A percentile compares a stretch with the other conserved stretches of the same genome.
These are phyloP conservation scores for Termitomyces sp. DNA, from an alignment of 768 basidiomycete species.

Conservation along the genomic window DNA sequence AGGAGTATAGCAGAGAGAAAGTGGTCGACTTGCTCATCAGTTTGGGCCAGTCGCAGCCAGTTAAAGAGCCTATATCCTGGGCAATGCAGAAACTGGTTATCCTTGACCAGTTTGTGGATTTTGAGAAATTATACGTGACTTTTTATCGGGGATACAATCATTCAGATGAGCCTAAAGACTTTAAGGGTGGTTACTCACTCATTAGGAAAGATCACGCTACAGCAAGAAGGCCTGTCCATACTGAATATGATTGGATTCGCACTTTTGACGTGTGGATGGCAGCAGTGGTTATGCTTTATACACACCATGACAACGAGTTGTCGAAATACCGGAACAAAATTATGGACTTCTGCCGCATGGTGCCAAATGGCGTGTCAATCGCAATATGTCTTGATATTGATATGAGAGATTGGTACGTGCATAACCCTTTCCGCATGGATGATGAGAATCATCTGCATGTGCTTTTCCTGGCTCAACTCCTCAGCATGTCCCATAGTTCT, in stretches of 20 bases:
- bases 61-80: background rate
- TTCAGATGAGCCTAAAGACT: background rate
- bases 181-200: background rate
- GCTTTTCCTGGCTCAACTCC: background rate
- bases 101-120: background rate
- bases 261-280: background rate
- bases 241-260: background rate
- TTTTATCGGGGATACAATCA: background rate
- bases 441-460: background rate
- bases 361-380: background rate
- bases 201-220: background rate
- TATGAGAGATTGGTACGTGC: background rate
- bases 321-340: no score
- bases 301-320: no score
- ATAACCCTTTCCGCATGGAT: no score
- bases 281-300: no score
- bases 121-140: background rate
- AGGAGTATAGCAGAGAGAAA: background rate
- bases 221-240: fast-evolving
- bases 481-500: background rate
- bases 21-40: background rate
- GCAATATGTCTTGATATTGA: background rate
- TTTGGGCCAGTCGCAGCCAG: background rate
- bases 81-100: no score
- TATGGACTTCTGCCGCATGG: no score